Conservation (phyloP, 768 basidiomycete genomes). For the Tulasnella sp. region DNA sequence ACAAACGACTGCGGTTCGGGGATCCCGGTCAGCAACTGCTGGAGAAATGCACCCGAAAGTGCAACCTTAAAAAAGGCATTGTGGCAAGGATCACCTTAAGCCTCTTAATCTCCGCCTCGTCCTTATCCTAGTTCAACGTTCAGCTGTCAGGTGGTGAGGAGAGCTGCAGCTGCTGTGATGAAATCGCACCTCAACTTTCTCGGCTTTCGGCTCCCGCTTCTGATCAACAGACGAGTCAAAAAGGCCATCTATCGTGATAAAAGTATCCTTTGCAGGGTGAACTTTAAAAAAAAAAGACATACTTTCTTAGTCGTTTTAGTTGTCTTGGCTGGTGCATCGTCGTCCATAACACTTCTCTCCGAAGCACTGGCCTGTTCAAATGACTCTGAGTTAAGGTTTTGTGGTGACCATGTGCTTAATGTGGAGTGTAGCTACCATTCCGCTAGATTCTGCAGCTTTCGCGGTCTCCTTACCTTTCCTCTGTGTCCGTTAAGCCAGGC, state of each 20-base stretch:
- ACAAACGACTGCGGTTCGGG: conserved; percentile 44
- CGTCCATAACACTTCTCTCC: conserved; percentile 47
- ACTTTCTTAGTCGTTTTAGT: conserved; percentile 4
- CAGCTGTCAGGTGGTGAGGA: not conserved
- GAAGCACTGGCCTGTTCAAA: conserved; percentile 26
- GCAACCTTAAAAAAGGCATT: not conserved
- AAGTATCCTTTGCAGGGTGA: too few species aligned
- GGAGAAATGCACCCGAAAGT: not conserved
- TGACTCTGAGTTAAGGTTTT: not conserved
- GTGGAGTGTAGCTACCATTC: not conserved
- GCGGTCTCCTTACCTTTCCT: not conserved
- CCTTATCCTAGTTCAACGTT: conserved; percentile 29
- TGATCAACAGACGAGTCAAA: conserved; percentile 21
- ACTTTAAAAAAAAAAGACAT: not conserved
- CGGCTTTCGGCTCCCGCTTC: conserved; percentile 24
- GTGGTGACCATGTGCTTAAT: too few species aligned
- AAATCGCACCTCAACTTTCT: conserved; percentile 2
- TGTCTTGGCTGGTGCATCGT: conserved; percentile 37
- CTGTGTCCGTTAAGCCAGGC: not conserved
- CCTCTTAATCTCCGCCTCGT: conserved; percentile 63
- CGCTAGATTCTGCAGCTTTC: not conserved
- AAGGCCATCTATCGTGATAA: too few species aligned
- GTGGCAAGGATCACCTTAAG: conserved; percentile 42
- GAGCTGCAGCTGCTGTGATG: not conserved
- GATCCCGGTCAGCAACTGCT: too few species aligned